Base-by-base conservation (phyloP, 2,329 filamentous ascomycete species). In the Dothideomycetes sp. region DNA sequence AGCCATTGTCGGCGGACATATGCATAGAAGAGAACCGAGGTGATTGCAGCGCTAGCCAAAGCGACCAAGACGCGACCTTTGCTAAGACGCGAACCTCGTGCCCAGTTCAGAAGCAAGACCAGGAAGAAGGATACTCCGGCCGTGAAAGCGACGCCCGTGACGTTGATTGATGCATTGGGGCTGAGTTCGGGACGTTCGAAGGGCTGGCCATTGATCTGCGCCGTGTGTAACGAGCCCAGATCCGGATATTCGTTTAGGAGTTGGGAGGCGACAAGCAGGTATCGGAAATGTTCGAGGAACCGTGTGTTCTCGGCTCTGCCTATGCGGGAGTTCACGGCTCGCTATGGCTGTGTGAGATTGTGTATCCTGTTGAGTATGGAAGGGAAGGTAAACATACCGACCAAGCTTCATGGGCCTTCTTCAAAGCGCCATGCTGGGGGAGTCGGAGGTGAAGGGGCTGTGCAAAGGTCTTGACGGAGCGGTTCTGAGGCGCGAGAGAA, bases 211-310 rank as follows among this genome's bases (percentile, higher is more conserved):
- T 39, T 30, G 25, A 43, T 32, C 15, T 30, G 33, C 1, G 61
- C 54, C 9, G 59, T 44, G 24, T 62, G 61, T 30, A 67, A 45
- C 11, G 62, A 55, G 19, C 60, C 62, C 46, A 65, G 63, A 38
- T 63, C 61, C 7, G 60, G 52, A 50, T 82, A 74, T 28, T 82
- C 82, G 53, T 78, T 86, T 28, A 95, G 70, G 11, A 95, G 73
- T 58, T 94, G 87, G 16, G 88, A 95, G 36, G 87, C 87, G 55
- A 95, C 83, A 49, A 95, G 84, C 16, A 84, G 82, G 63, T 95
- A 95, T 48, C 88, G 83, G 55, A 95, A 95, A 56, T 87, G 83
- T 62, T 95, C 88, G 45, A 94, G 72, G 54, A 95, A 94, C 50
- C 80, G 80, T 51, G 81, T 74, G 57, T 88, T 93, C 52, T 94